A percentile compares a stretch with the other conserved stretches of the same genome.
phyloP scores from a whole-genome alignment of 306 rosid species.

The Medicago arabica region DNA sequence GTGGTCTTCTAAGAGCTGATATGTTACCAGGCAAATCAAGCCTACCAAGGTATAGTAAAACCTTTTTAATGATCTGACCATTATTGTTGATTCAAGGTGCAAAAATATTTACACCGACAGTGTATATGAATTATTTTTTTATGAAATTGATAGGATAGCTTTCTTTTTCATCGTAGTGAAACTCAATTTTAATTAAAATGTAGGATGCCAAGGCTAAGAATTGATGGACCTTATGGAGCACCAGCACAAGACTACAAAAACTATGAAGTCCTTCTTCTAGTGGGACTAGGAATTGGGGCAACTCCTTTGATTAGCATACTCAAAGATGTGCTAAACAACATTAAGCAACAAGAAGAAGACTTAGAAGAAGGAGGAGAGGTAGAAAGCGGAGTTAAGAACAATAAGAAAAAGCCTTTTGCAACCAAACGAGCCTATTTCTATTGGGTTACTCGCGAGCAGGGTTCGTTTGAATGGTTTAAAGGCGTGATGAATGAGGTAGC shows the following conservation, averaged over 20 bases:
- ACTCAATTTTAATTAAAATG: background rate
- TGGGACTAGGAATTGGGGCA: constrained; percentile 90
- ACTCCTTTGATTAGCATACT: constrained; percentile 88
- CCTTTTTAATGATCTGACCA: no score
- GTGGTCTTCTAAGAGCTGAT: constrained; percentile 84
- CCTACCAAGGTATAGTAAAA: constrained; percentile 53
- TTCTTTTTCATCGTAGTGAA: background rate
- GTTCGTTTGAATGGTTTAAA: constrained; percentile 87
- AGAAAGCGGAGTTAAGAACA: constrained; percentile 42
- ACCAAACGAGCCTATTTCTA: constrained; percentile 85
- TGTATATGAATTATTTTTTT: background rate
- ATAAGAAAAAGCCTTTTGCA: constrained; percentile 62
- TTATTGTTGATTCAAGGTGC: background rate
- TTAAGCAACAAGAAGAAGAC: constrained; percentile 66
- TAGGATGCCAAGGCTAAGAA: constrained; percentile 75
- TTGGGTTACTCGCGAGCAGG: constrained; percentile 90
- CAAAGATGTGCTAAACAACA: constrained; percentile 83
- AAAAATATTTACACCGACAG: background rate
- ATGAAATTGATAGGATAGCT: background rate
- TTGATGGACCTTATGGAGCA: constrained; percentile 94
- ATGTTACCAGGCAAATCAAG: constrained; percentile 52
- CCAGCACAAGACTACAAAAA: constrained; percentile 90
- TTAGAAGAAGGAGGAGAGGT: constrained; percentile 50
- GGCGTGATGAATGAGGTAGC: constrained; percentile 86
- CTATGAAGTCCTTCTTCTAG: constrained; percentile 85